Evolutionary conservation across 169 alveolate genomes (phyloP), one percentile per base, ranked within the genome.

Genomic region (Plasmodium yoelii): DNA sequence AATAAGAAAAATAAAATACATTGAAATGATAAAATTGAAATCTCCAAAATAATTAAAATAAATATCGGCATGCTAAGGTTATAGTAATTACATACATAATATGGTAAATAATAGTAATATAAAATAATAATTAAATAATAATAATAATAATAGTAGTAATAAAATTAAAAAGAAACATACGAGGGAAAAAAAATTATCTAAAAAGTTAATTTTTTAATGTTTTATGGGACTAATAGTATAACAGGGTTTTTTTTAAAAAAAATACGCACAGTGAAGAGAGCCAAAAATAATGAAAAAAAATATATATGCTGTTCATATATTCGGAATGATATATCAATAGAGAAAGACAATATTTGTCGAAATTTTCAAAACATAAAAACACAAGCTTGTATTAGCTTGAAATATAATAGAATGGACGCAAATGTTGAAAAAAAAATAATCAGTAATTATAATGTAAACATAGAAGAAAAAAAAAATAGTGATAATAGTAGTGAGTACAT

Each of bases 281-380:
- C 63, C 26, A 46, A 46, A 75, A 75, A 73, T 42, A 64, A 75
- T 75, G 88, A 75, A 67, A 19, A 75, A 28, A 6, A 28, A 46
- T 9, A 12, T 61, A 47, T 75, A n/a, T 26, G 24, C 24, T 75
- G 65, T 49, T 46, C 65, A 75, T 39, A 39, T 56, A 63, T 75
- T 28, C 46, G 88, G 60, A 75, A 75, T 46, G 64, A 34, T 75
- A 61, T 56, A 61, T 75, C 47, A n/a, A 55, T 75, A 75, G 70
- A 60, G 22, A 75, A 67, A 47, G 22, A 46, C 49, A 71, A 53
- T 42, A 13, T 53, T 59, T 42, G 13, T 6, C 51, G 26, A 15
- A 5, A 51, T 24, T 13, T 51, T 71, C 13, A 39, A 71, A 28
- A 10, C 42, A 51, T 26, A 10, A 53, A 55, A 18, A 42, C n/a